A percentile compares a stretch with the other conserved stretches of the same genome.
These are phyloP conservation scores for Ilyonectria sp. DNA, from an alignment of 2,329 filamentous ascomycete genomes.

Conservation along the genomic window DNA sequence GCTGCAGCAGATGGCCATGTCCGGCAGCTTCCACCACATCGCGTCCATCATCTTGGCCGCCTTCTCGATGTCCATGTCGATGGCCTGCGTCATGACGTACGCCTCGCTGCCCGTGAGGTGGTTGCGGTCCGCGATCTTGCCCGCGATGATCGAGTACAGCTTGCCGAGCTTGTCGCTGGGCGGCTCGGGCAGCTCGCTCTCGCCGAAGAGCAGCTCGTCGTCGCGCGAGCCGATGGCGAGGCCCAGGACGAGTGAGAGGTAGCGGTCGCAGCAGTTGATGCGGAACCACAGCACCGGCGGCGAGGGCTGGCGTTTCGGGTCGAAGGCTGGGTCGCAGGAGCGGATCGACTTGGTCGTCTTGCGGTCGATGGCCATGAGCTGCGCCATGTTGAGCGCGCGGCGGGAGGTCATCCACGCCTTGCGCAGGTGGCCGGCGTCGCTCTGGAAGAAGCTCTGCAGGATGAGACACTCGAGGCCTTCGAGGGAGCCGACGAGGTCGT, in stretches of 20 bases:
- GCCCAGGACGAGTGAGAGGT: constrained; percentile 66
- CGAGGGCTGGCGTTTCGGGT: constrained; percentile 49
- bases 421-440: constrained; percentile 68
- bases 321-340: constrained; percentile 53
- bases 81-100: constrained; percentile 58
- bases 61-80: constrained; percentile 64
- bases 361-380: constrained; percentile 66
- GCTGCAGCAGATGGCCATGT: constrained; percentile 42
- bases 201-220: constrained; percentile 54
- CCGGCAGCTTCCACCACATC: constrained; percentile 64
- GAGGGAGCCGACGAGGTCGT: constrained; percentile 65
- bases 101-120: constrained; percentile 52
- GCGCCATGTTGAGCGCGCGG: constrained; percentile 64
- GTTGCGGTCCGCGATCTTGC: constrained; percentile 65
- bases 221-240: constrained; percentile 62
- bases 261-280: constrained; percentile 65
- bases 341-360: constrained; percentile 53
- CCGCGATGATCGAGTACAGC: constrained; percentile 59
- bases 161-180: constrained; percentile 62
- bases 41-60: constrained; percentile 58
- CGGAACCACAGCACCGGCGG: constrained; percentile 62
- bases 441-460: constrained; percentile 64
- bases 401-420: constrained; percentile 68
- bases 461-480: constrained; percentile 69
- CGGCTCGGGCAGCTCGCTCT: constrained; percentile 49